These are phyloP conservation scores for Schwanniomyces etchellsii DNA, from an alignment of 1,139 yeast genomes.

Conservation along the genomic window DNA sequence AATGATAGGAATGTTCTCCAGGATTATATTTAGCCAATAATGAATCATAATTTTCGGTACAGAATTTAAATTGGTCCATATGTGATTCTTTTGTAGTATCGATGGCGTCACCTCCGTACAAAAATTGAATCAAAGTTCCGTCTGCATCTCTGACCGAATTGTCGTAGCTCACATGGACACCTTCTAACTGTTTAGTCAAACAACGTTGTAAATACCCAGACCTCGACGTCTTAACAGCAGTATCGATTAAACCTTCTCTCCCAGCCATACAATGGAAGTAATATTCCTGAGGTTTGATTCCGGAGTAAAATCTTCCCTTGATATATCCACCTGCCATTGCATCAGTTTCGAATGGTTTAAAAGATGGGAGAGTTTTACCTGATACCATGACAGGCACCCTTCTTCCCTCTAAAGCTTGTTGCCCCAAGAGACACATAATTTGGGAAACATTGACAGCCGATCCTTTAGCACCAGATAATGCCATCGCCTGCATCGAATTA, in stretches of 20 bases:
- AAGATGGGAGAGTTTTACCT: conserved; percentile 95
- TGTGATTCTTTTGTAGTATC: conserved; percentile 95
- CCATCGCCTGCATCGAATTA: conserved; percentile 99
- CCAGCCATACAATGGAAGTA: conserved; percentile 99
- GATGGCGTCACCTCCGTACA: conserved; percentile 96
- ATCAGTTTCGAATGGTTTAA: conserved; percentile 94
- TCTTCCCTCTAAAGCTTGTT: conserved; percentile 98
- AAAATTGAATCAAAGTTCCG: conserved; percentile 88
- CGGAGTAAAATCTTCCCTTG: conserved; percentile 95
- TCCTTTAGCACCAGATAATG: conserved; percentile 98
- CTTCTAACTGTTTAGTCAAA: conserved; percentile 95
- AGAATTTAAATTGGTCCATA: conserved; percentile 89
- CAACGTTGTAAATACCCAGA: conserved; percentile 99
- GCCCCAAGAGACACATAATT: conserved; percentile 98
- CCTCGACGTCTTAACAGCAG: conserved; percentile 98
- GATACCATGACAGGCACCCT: conserved; percentile 99
- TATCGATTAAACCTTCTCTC: conserved; percentile 98
- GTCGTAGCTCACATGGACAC: conserved; percentile 92
- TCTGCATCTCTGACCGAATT: conserved; percentile 95
- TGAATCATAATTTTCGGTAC: conserved; percentile 85
- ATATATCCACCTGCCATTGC: conserved; percentile 99
- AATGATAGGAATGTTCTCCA: conserved; percentile 61
- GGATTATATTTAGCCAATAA: conserved; percentile 85
- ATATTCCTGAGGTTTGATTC: conserved; percentile 98
- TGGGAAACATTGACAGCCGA: conserved; percentile 97